Evolutionary conservation across 2,329 filamentous ascomycete genomes (phyloP).

Genomic region (Botryotinia calthae): DNA sequence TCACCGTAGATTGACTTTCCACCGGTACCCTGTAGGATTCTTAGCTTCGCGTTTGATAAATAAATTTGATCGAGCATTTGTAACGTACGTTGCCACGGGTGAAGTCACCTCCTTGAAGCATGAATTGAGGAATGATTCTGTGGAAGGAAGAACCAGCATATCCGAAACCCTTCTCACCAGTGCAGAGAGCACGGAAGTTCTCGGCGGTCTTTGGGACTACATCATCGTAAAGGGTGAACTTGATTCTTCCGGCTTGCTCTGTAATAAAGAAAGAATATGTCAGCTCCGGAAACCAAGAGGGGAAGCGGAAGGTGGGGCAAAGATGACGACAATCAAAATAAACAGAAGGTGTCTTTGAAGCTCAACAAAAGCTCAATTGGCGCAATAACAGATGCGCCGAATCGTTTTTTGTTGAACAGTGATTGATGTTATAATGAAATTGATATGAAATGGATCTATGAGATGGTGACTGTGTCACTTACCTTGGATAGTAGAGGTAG

Average conservation of each 20-base stretch:
- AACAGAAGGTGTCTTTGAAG: conserved; percentile 19
- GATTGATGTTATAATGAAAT: neutral
- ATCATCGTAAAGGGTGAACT: conserved; percentile 75
- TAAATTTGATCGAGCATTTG: conserved; percentile 24
- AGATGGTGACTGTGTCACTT: conserved; percentile 40
- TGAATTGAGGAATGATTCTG: conserved; percentile 89
- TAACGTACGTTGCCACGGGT: conserved; percentile 79
- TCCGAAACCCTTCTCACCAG: conserved; percentile 76
- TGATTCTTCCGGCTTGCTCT: conserved; percentile 75
- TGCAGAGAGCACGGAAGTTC: conserved; percentile 93
- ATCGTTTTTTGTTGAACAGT: neutral
- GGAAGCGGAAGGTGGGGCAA: conserved; percentile 22
- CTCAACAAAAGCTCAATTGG: conserved; percentile 17
- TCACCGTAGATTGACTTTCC: conserved; percentile 94
- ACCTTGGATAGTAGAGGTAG: conserved; percentile 59
- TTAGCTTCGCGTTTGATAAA: conserved; percentile 56
- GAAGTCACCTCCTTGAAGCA: conserved; percentile 96
- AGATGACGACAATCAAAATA: conserved; percentile 28
- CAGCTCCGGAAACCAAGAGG: conserved; percentile 25
- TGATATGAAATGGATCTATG: conserved; percentile 15
- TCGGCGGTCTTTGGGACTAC: conserved; percentile 93
- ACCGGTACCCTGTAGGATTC: conserved; percentile 64
- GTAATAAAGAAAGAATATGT: conserved; percentile 28
- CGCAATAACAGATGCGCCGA: neutral
- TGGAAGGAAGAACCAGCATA: conserved; percentile 85